A percentile compares a stretch with the other conserved stretches of the same genome.
phyloP scores from a whole-genome alignment of 495 filamentous ascomycete genomes.

The Bacidia rubella region DNA sequence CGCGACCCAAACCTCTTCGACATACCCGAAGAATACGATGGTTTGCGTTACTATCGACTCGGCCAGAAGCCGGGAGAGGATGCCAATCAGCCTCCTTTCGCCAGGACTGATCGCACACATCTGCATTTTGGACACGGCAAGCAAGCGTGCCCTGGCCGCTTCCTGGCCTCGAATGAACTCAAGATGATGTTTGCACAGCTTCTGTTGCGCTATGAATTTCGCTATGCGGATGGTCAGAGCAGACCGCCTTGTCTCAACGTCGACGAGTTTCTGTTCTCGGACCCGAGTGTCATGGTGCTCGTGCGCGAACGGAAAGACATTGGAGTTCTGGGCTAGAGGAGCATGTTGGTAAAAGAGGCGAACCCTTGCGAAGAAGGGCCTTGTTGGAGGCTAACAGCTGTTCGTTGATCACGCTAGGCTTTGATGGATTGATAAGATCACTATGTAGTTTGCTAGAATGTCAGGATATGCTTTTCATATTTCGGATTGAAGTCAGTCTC shows the following conservation, averaged over 20 bases:
- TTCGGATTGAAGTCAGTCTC: no score
- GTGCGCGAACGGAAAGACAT: no score
- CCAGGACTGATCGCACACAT: constrained; percentile 28
- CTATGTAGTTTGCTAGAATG: no score
- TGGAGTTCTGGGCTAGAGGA: no score
- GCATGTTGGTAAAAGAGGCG: no score
- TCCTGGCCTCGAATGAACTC: constrained; percentile 40
- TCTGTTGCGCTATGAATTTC: constrained; percentile 43
- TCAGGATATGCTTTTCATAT: no score
- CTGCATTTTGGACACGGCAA: constrained; percentile 40
- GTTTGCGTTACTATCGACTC: constrained; percentile 36
- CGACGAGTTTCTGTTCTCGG: constrained; percentile 18
- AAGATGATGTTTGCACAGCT: constrained; percentile 43
- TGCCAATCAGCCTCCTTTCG: constrained; percentile 29
- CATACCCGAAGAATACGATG: constrained; percentile 36
- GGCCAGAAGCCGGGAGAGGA: constrained; percentile 24
- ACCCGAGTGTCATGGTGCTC: no score
- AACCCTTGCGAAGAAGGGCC: no score
- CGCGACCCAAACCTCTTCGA: constrained; percentile 4
- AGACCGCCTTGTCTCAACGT: neutral
- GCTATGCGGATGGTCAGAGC: constrained; percentile 18
- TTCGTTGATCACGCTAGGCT: no score
- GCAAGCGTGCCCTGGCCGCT: constrained; percentile 40
- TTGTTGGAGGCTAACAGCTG: no score
- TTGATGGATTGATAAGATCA: no score